Conservation (phyloP, 495 filamentous ascomycete genomes). For the Xylaria cubensis region DNA sequence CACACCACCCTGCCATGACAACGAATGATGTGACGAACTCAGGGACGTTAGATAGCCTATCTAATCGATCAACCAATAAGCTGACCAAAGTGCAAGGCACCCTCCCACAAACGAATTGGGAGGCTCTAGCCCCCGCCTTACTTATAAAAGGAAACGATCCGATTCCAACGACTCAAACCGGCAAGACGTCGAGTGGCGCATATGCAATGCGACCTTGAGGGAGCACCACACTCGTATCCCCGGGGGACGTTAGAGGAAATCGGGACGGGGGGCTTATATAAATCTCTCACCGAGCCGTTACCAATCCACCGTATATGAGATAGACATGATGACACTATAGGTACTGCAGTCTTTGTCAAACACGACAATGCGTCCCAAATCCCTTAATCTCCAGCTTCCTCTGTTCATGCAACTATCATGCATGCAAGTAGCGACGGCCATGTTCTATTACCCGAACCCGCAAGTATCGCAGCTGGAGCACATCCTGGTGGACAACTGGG, state of each 20-base stretch:
- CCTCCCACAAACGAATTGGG: neutral
- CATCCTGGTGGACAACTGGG: slow-evolving; percentile 45
- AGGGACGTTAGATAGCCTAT: neutral
- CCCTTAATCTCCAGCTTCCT: neutral
- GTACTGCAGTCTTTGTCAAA: neutral
- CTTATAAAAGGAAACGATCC: neutral
- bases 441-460: slow-evolving; percentile 43
- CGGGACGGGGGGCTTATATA: neutral
- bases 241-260: no score
- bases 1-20: neutral
- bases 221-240: neutral
- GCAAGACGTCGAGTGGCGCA: neutral
- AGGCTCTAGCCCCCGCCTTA: slow-evolving; percentile 6
- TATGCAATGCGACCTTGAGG: neutral
- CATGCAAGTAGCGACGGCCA: slow-evolving; percentile 20
- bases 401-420: neutral
- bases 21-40: neutral
- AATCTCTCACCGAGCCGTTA: neutral
- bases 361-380: neutral
- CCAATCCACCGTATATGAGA: neutral
- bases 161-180: neutral
- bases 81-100: slow-evolving; percentile 5
- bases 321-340: neutral
- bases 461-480: slow-evolving; percentile 40
- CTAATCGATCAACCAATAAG: neutral